Evolutionary conservation across 2,329 filamentous ascomycete genomes (phyloP), one percentile per base, ranked within the genome.

Genomic region (Zymoseptoria crescenta): DNA sequence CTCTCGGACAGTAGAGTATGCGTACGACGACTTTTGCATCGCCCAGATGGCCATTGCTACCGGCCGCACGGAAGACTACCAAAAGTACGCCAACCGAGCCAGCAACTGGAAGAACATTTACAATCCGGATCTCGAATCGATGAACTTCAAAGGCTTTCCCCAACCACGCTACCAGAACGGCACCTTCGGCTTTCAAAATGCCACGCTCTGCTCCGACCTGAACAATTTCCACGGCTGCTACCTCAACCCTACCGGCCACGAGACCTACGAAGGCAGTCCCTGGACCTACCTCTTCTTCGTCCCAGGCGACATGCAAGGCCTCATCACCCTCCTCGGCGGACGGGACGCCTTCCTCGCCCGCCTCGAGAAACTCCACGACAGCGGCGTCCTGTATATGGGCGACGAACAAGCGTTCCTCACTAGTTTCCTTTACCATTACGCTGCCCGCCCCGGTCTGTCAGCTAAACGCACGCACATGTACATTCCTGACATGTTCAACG

Each of bases 371-470:
- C 72, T 89, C 88, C 74, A 83, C 81, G 2, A 81, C 81, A 1
- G 86, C 84, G 62, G 63, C 8, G 63, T 65, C 4, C 58, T 64
- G 1, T 65, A 65, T 56, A 65, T 64, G 63, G 63, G 63, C 49
- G 62, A 65, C 50, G 63, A 65, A 53, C 63, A 65, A 60, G 63
- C 63, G 20, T 77, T 77, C 29, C 56, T 69, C 21, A 66, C 62
- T 24, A 59, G 56, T 0, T 90, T 86, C 70, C 77, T 89, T 2
- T 89, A 86, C 77, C 84, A 87, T 72, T 89, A 82, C 70, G 81
- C 82, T 57, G 80, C 81, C 59, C 79, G 82, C 52, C 86, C 87
- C 66, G 81, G 85, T 65, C 79, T 84, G 29, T 80, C 80, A 2
- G 85, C 88, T 19, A 69, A 79, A 58, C 79, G 81, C 61, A 83